Evolutionary conservation across 192 early-diverging fungal genomes (phyloP), one percentile per base, ranked within the genome.

Genomic region (Backusella macrospora): DNA sequence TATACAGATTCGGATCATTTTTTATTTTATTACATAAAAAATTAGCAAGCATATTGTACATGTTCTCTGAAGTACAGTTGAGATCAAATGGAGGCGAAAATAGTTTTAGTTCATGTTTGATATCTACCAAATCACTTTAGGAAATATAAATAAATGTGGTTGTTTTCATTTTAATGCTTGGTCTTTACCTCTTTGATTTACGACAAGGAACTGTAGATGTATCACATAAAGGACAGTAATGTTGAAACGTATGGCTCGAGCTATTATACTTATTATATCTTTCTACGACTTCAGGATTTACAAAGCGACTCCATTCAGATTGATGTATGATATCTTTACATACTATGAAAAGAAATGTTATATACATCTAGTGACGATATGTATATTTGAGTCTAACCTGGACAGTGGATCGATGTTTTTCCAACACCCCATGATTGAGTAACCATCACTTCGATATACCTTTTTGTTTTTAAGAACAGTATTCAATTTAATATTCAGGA

Each of bases 261-360:
- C 29, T 34, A 34, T 88, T 88, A 68, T 83, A 88, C 26, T 65
- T 71, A 21, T 86, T 74, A 62, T 86, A 88, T 14, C 81, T 78
- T 7, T 78, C 78, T 14, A 84, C 73, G 9, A 79, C 77, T 21
- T 73, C 66, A 39, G 77, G 75, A 42, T 83, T 81, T 4, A 88
- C 87, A 74, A 86, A 88, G 68, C 83, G 81, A 71, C 82, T 80
- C 87, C 87, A 88, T 74, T 88, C 87, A 8, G 82, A 68, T 43
- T 82, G 77, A 49, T 81, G 52, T 39, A 88, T 80, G 3, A 72
- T 55, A 10, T 88, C 85, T 68, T 82, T 79, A 67, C 87, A 88
- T 10, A 88, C 87, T 77, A 42, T 48, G 14, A 8, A 29, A 45
- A 46, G 5, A 44, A 26, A 44, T 9, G 23, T 7, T 18, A 62